These are phyloP conservation scores for Helotiales sp. DNA, from an alignment of 2,329 filamentous ascomycete genomes.

Conservation along the genomic window DNA sequence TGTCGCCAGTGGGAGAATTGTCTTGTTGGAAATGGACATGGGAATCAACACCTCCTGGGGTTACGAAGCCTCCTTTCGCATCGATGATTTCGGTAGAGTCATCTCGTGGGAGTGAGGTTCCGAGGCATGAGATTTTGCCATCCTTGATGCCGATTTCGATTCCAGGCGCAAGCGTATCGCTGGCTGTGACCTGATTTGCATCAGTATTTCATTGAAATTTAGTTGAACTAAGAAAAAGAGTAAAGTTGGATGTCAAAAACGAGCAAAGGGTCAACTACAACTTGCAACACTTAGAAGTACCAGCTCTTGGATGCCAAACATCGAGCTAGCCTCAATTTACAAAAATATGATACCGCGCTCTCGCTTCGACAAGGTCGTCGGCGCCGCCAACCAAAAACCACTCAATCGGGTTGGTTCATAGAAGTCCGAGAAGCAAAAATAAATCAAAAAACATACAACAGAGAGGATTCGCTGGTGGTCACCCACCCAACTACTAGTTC, in stretches of 20 bases:
- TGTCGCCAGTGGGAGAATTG: slow-evolving; percentile 44
- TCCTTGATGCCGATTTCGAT: slow-evolving; percentile 48
- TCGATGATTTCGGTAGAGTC: slow-evolving; percentile 41
- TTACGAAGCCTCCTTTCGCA: slow-evolving; percentile 46
- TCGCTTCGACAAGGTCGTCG: no score
- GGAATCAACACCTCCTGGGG: slow-evolving; percentile 48
- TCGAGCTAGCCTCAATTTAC: no score
- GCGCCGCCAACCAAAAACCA: no score
- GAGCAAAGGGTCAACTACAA: no score
- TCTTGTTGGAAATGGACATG: slow-evolving; percentile 50
- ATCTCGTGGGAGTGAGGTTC: slow-evolving; percentile 37
- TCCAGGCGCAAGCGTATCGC: slow-evolving; percentile 43
- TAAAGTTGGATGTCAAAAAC: no score
- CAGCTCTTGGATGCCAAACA: no score
- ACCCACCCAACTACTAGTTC: slow-evolving; percentile 30
- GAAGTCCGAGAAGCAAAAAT: neutral
- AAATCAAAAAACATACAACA: slow-evolving; percentile 30
- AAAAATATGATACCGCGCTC: no score
- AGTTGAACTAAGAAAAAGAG: no score
- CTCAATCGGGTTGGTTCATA: no score
- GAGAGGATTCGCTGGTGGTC: slow-evolving; percentile 30
- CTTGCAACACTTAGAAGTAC: no score
- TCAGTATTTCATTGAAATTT: no score
- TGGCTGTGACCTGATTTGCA: slow-evolving; percentile 48
- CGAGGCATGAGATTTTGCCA: slow-evolving; percentile 48